phyloP scores from a whole-genome alignment of 768 basidiomycete genomes.

The Coprinopsis marcescibilis region DNA sequence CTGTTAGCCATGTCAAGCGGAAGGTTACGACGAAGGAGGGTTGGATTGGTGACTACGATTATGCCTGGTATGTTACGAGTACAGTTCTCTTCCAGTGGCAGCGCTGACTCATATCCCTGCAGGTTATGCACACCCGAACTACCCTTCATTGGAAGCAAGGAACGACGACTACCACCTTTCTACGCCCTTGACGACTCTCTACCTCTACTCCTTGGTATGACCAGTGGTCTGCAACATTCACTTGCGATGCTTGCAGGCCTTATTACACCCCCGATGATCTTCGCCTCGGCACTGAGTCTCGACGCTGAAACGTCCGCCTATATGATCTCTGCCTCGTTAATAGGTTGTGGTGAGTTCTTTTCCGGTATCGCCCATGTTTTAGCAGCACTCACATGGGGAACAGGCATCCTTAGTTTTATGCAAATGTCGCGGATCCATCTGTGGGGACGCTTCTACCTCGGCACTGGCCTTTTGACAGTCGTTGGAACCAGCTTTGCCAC shows the following conservation, averaged over 20 bases:
- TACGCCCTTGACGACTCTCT: constrained; percentile 69
- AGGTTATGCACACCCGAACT: constrained; percentile 65
- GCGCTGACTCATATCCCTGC: background rate
- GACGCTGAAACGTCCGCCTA: constrained; percentile 59
- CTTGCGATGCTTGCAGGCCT: constrained; percentile 81
- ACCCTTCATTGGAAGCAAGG: constrained; percentile 46
- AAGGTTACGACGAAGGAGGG: constrained; percentile 47
- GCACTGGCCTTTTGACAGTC: constrained; percentile 77
- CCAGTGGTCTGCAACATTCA: constrained; percentile 69
- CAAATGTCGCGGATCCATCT: constrained; percentile 72
- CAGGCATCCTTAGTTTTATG: constrained; percentile 68
- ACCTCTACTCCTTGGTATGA: constrained; percentile 66
- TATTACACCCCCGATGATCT: constrained; percentile 81
- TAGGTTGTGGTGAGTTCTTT: constrained; percentile 57
- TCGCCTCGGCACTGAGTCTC: constrained; percentile 57
- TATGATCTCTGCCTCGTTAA: constrained; percentile 77
- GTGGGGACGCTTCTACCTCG: constrained; percentile 59
- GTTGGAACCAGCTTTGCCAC: constrained; percentile 81
- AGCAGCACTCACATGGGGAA: background rate
- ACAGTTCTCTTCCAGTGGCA: background rate
- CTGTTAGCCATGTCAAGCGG: constrained; percentile 18
- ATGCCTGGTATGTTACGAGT: constrained; percentile 39
- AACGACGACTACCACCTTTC: constrained; percentile 54
- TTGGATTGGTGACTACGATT: constrained; percentile 85
- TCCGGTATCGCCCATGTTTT: too few relatives aligned